Base-by-base conservation (phyloP, 129 eudicot genomes). In the Centella asiatica region DNA sequence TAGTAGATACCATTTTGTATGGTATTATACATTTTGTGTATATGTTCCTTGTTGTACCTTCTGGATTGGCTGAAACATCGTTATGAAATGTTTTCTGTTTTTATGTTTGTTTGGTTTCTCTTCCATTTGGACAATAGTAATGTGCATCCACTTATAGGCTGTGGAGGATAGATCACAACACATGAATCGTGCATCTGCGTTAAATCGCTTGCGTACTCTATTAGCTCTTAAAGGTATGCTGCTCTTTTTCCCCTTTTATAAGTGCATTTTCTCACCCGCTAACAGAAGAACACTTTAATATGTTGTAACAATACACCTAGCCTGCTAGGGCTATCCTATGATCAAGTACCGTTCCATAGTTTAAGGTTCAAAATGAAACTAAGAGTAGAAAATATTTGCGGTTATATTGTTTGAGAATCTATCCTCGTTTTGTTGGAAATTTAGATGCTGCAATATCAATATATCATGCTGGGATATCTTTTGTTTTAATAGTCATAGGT, bases 81-180 rank as follows among this genome's bases (percentile, higher is more conserved):
- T 44, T 44, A 12, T 18, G n/a, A 44, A 13, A 44, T 44, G 48
- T 44, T n/a, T 44, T 37, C 14, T 44, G 5, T 13, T 44, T 36
- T 55, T 11, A 22, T 40, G 6, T 18, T 45, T 45, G 34, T 50
- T 53, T 50, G 22, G 2, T 11, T 50, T 23, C 27, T 6, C 27
- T 20, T 0, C 63, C 18, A 12, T 56, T 23, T 40, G 24, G 32
- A 40, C 32, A 12, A 3, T 63, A 17, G 31, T n/a, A 9, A 60
- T 23, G 1, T 42, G 25, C 33, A 60, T 59, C 44, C 19, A 37
- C 44, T 34, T 66, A 11, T 71, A 90, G 98, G 98, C 98, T 62
- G 74, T 76, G 0, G 98, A 90, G 69, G 98, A 90, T 74, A 82
- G 98, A 60, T 90, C 98, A 6, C 98, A 90, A 60, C 98, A 90